Evolutionary conservation across 805 yeast species (phyloP).

Genomic region (Candida yuanshanica): DNA sequence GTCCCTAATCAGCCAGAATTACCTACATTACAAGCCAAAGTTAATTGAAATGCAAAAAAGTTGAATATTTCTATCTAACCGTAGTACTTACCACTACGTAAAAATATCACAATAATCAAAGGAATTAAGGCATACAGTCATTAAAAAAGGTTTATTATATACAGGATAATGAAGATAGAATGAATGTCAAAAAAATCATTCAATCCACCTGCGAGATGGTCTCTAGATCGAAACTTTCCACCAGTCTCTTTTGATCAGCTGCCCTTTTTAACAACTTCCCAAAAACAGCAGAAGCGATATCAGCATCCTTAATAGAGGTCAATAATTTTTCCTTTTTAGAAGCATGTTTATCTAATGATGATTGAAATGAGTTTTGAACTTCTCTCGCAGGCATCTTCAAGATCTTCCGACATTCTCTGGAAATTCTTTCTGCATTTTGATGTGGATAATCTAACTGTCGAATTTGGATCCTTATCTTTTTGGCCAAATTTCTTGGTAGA

Average conservation of each 20-base stretch:
- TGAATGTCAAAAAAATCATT: not conserved
- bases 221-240: constrained; percentile 41
- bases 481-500: constrained; percentile 75
- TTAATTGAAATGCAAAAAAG: too few relatives aligned
- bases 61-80: too few relatives aligned
- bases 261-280: constrained; percentile 41
- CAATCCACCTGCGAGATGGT: constrained; percentile 8
- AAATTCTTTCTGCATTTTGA: constrained; percentile 66
- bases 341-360: constrained; percentile 55
- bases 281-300: constrained; percentile 51
- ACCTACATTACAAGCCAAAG: not conserved
- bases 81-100: too few relatives aligned
- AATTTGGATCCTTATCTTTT: constrained; percentile 60
- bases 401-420: constrained; percentile 79
- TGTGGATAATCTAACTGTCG: constrained; percentile 71
- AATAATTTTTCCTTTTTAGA: constrained; percentile 52
- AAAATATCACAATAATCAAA: too few relatives aligned
- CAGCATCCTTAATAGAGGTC: constrained; percentile 47
- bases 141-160: not conserved
- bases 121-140: not conserved
- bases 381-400: constrained; percentile 78
- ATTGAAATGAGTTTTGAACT: constrained; percentile 64
- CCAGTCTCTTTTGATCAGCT: constrained; percentile 34
- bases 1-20: constrained; percentile 1
- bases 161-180: not conserved